Base-by-base conservation (phyloP, 73 alveolate species). In the Paraurostyla sp. region DNA sequence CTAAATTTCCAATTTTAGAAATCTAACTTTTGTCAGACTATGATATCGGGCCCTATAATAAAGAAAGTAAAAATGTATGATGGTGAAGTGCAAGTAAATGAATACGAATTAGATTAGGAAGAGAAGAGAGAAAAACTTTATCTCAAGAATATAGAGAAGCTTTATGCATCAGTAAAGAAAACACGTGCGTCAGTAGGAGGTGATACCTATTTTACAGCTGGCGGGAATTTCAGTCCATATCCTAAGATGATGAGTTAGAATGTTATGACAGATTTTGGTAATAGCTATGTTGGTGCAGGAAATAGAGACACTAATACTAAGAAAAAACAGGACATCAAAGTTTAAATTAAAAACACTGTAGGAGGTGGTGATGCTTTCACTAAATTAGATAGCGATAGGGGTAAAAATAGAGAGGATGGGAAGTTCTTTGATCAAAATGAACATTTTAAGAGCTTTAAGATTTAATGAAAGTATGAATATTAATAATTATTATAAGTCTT, bases 331-430 rank as follows among this genome's bases (percentile, higher is more conserved):
- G 23, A 20, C 23, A 6, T 52, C 23, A 52, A 52, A 20, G 30
- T 52, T n/a, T 20, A 52, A 52, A 35, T 52, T 13, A 52, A 52
- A n/a, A 52, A 52, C 23, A 20, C 69, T 13, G 23, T 52, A 6
- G 69, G 69, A 52, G 69, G 69, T 52, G 69, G 69, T 13, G 69
- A 52, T 52, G 69, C 36, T 18, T 52, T 52, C 33, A 52, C 69
- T 20, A 52, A 52, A 52, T 20, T 52, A 35, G 69, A 52, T 9
- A 52, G 69, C 23, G 69, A 52, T 52, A 6, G 69, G 9, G 11
- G 11, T 9, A 52, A 52, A 9, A 52, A n/a, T n/a, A n/a, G n/a
- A n/a, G n/a, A n/a, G n/a, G n/a, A n/a, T n/a, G n/a, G n/a, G n/a
- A n/a, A n/a, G n/a, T n/a, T n/a, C n/a, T n/a, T n/a, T n/a, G n/a